phyloP scores from a whole-genome alignment of 768 basidiomycete species.

The Mycena polygramma region DNA sequence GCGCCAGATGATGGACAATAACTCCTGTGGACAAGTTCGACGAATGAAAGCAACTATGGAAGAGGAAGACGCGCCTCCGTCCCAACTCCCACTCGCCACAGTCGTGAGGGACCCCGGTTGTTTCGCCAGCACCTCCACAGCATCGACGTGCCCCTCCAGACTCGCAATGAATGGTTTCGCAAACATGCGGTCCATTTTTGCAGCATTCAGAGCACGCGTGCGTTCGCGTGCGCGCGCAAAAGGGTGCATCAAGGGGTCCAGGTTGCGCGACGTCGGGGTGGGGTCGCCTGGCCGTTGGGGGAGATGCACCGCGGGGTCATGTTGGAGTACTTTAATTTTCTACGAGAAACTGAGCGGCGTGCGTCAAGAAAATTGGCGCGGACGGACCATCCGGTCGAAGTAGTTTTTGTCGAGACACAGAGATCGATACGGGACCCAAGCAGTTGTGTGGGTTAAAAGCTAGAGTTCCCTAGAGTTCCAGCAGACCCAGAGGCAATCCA shows the following conservation, averaged over 20 bases:
- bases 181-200: slow-evolving; percentile 97
- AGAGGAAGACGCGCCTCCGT: slow-evolving; percentile 71
- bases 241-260: slow-evolving; percentile 96
- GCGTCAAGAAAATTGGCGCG: background rate
- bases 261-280: slow-evolving; percentile 90
- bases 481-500: background rate
- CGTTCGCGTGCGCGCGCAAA: slow-evolving; percentile 95
- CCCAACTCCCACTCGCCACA: slow-evolving; percentile 94
- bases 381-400: slow-evolving; percentile 27
- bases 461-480: background rate
- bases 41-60: background rate
- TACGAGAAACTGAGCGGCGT: slow-evolving; percentile 47
- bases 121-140: slow-evolving; percentile 87
- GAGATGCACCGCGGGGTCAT: slow-evolving; percentile 81
- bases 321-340: slow-evolving; percentile 92
- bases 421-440: too few relatives aligned
- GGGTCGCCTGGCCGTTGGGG: slow-evolving; percentile 85
- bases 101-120: slow-evolving; percentile 80
- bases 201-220: slow-evolving; percentile 92
- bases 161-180: slow-evolving; percentile 95
- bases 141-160: slow-evolving; percentile 94
- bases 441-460: background rate
- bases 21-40: slow-evolving; percentile 66
- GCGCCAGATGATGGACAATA: slow-evolving; percentile 85
- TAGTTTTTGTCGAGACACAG: slow-evolving; percentile 1